These are phyloP conservation scores for Maudiozyma bulderi DNA, from an alignment of 805 yeast genomes.

Conservation along the genomic window DNA sequence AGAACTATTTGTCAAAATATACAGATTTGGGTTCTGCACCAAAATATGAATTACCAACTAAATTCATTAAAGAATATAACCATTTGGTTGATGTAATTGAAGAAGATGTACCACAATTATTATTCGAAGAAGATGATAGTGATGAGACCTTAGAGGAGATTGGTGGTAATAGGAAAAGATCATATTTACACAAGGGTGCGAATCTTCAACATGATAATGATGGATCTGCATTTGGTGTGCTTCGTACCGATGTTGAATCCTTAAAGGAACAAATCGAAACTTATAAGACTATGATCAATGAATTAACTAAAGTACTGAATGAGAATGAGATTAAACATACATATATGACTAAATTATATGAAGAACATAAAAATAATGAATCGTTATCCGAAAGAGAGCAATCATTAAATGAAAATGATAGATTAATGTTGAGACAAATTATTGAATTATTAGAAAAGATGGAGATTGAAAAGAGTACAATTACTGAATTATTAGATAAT, in stretches of 20 bases:
- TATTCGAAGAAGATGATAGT: not conserved
- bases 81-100: constrained; percentile 10
- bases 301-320: not conserved
- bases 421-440: constrained; percentile 1
- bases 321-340: not conserved
- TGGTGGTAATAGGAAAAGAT: not conserved
- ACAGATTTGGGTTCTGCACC: not conserved
- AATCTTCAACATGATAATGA: not conserved
- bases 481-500: constrained; percentile 10
- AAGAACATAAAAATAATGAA: not conserved
- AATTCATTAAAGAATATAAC: constrained; percentile 9
- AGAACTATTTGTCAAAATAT: constrained; percentile 16
- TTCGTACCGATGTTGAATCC: constrained; percentile 2
- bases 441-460: constrained; percentile 9
- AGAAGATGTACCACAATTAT: constrained; percentile 11
- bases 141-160: not conserved
- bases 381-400: not conserved
- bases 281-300: constrained; percentile 3
- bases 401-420: constrained; percentile 1
- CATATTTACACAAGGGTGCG: not conserved
- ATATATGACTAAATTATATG: no score
- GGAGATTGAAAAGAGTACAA: not conserved
- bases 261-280: constrained; percentile 9
- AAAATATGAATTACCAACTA: constrained; percentile 7
- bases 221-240: not conserved